Evolutionary conservation across 257 asterid species (phyloP), one percentile per base, ranked within the genome.

Genomic region (Plectranthus barbatus): DNA sequence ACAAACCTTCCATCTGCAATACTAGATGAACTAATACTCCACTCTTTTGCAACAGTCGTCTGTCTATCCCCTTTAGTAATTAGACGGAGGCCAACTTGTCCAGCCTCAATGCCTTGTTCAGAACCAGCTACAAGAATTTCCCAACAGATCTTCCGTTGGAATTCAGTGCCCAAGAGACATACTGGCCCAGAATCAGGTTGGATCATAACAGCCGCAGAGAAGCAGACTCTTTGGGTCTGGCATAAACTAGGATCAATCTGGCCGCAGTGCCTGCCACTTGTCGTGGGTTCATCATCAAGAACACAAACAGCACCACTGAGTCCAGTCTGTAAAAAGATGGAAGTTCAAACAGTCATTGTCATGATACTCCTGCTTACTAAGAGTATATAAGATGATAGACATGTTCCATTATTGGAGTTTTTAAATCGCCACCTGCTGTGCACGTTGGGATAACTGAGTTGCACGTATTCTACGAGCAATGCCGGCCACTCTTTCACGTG

Each of bases 151-250:
- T 73, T 82, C 68, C 86, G 88, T 76, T 87, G 84, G 79, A 84
- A 93, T 78, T 93, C 96, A 66, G 99, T 84, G 68, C 99, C 99
- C 36, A 93, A 62, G 50, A 93, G 97, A 78, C 97, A 93, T 62
- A 90, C 86, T 39, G 99, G 97, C 26, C 99, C 97, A 33, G 97
- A 93, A 69, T 93, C 99, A 10, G 97, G 97, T 81, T 93, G 99
- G 64, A 93, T 86, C 95, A 93, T 90, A 66, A 82, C 96, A 10
- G 96, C 71, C 57, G 83, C 64, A 7, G 99, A 93, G 82, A 90
- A 77, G 76, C 90, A 87, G 71, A 90, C 80, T 75, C 82, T 90
- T 62, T 84, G 87, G 77, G 83, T 84, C 69, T 67, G 96, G 64
- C 99, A 90, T 67, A 93, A 64, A 78, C 78, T 80, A 58, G 75